Evolutionary conservation across 495 filamentous ascomycete species (phyloP).

Genomic region (Xylaria scruposa): DNA sequence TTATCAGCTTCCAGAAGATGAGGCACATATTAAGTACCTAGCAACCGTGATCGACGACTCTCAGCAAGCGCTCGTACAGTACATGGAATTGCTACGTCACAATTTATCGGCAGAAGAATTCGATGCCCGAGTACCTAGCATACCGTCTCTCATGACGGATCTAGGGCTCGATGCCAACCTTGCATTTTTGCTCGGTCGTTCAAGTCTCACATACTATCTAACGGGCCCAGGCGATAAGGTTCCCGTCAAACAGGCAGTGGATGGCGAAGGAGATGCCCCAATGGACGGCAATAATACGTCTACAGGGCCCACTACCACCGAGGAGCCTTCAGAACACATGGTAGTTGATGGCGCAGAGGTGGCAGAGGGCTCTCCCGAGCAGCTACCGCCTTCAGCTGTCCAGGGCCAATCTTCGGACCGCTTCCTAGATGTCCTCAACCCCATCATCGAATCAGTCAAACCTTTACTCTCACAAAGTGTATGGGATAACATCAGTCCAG

Average conservation of each 20-base stretch:
- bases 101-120: conserved; percentile 81
- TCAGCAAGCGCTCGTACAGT: conserved; percentile 82
- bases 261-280: conserved; percentile 49
- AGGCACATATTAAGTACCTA: conserved; percentile 79
- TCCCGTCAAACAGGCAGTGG: conserved; percentile 38
- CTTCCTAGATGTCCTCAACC: conserved; percentile 76
- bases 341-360: conserved; percentile 40
- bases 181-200: conserved; percentile 86
- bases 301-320: conserved; percentile 29
- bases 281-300: conserved; percentile 39
- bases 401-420: conserved; percentile 54
- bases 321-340: conserved; percentile 49
- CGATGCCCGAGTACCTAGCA: conserved; percentile 77
- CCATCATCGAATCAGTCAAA: conserved; percentile 72
- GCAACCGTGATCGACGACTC: conserved; percentile 89
- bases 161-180: conserved; percentile 82
- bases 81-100: conserved; percentile 84
- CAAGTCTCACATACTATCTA: conserved; percentile 63
- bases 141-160: conserved; percentile 73
- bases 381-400: conserved; percentile 28
- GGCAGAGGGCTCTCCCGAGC: conserved; percentile 34
- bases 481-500: conserved; percentile 70
- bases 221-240: conserved; percentile 45
- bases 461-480: conserved; percentile 64
- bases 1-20: conserved; percentile 68